Evolutionary conservation across 495 filamentous ascomycete genomes (phyloP).

Genomic region (Evernia prunastri): DNA sequence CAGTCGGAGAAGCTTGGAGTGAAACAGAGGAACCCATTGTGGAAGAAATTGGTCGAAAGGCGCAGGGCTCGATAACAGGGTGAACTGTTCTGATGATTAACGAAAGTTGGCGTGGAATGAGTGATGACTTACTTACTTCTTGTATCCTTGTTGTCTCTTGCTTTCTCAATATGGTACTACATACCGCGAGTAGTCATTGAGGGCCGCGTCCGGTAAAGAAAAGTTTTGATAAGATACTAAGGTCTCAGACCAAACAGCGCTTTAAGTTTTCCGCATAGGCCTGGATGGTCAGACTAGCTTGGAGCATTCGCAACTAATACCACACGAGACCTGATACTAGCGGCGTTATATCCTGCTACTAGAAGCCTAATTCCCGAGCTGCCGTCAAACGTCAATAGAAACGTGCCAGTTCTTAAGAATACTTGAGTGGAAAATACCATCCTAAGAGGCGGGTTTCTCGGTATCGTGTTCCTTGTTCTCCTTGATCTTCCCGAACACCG

Average conservation of each 20-base stretch:
- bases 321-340: too few relatives aligned
- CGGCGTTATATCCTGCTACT: not conserved
- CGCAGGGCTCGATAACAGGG: not conserved
- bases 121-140: conserved; percentile 2
- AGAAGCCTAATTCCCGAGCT: too few relatives aligned
- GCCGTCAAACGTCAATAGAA: not conserved
- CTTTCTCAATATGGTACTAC: not conserved
- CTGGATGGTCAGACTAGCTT: too few relatives aligned
- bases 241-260: not conserved
- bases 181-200: not conserved
- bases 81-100: not conserved
- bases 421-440: not conserved
- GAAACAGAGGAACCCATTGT: conserved; percentile 3
- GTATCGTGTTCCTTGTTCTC: not conserved
- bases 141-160: not conserved
- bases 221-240: not conserved
- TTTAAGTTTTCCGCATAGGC: not conserved
- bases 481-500: not conserved
- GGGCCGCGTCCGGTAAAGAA: not conserved
- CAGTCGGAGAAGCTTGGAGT: conserved; percentile 7
- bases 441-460: not conserved
- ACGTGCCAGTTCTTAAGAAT: not conserved
- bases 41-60: not conserved
- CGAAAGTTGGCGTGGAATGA: not conserved
- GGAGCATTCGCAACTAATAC: too few relatives aligned